Percentiles rank a stretch among this genome's conserved stretches.
phyloP scores from a whole-genome alignment of 1,284 basidiomycete species.

The Ceratobasidium theobromae region DNA sequence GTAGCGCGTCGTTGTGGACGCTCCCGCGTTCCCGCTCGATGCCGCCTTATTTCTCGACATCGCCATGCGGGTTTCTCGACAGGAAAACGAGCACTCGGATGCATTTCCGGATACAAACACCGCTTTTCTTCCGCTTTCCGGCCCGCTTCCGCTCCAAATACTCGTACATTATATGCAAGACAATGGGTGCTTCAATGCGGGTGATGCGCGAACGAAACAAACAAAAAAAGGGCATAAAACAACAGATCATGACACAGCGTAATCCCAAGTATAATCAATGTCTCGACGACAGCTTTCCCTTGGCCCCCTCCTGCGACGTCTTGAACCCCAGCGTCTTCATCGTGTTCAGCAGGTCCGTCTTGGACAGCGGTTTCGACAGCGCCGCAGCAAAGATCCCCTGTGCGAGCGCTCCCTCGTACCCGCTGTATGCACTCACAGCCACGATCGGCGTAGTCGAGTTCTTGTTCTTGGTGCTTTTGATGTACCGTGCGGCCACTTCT shows the following conservation, averaged over 20 bases:
- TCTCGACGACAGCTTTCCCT: conserved; percentile 19
- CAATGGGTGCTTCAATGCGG: conserved; percentile 13
- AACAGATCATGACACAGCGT: conserved; percentile 15
- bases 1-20: conserved; percentile 22
- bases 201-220: conserved; percentile 23
- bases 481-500: conserved; percentile 88
- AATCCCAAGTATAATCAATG: not conserved
- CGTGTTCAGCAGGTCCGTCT: conserved; percentile 75
- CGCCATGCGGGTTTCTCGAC: conserved; percentile 18
- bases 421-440: conserved; percentile 83
- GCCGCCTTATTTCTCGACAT: conserved; percentile 31
- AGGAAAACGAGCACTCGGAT: conserved; percentile 3
- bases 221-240: not conserved
- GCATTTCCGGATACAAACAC: conserved; percentile 11
- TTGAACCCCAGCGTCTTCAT: conserved; percentile 82
- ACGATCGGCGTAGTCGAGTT: conserved; percentile 89
- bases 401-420: conserved; percentile 60
- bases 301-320: conserved; percentile 19
- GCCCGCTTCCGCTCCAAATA: conserved; percentile 17
- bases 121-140: not conserved
- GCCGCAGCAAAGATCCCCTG: conserved; percentile 84
- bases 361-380: conserved; percentile 84
- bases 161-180: conserved; percentile 22
- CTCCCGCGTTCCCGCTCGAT: conserved; percentile 28
- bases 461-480: conserved; percentile 92